A percentile compares a stretch with the other conserved stretches of the same genome.
Evolutionary conservation across 2,329 filamentous ascomycete species (phyloP).

Genomic region (Ophiocordyceps robertsii): DNA sequence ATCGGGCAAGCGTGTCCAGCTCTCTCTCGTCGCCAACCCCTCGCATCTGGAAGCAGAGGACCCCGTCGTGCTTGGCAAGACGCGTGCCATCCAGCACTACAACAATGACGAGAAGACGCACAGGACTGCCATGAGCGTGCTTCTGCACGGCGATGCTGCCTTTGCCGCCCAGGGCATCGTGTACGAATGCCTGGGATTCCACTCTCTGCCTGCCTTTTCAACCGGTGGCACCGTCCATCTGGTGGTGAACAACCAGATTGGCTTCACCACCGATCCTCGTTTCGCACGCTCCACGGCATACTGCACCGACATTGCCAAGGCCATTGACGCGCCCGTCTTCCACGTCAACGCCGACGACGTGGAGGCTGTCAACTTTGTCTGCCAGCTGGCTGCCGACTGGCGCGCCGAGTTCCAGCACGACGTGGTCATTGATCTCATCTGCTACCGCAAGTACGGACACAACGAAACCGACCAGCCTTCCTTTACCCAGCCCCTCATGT

Average conservation of each 20-base stretch:
- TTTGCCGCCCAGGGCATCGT: slow-evolving; percentile 95
- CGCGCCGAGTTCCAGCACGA: slow-evolving; percentile 97
- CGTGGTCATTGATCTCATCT: slow-evolving; percentile 94
- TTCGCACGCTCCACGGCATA: slow-evolving; percentile 96
- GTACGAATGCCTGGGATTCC: slow-evolving; percentile 97
- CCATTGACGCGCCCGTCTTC: slow-evolving; percentile 96
- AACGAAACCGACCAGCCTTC: slow-evolving; percentile 99
- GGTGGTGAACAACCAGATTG: slow-evolving; percentile 99
- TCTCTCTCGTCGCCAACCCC: slow-evolving; percentile 94
- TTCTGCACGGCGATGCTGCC: slow-evolving; percentile 93
- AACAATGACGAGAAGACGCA: slow-evolving; percentile 91
- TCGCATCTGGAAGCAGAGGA: slow-evolving; percentile 98
- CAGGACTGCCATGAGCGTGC: slow-evolving; percentile 82
- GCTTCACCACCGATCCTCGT: slow-evolving; percentile 96
- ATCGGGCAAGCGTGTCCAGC: slow-evolving; percentile 97
- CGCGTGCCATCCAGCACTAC: slow-evolving; percentile 95
- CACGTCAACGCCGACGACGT: slow-evolving; percentile 98
- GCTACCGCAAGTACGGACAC: slow-evolving; percentile 98
- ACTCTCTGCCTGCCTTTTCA: slow-evolving; percentile 88
- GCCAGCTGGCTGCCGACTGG: slow-evolving; percentile 94
- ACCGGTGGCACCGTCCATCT: slow-evolving; percentile 95
- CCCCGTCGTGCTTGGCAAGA: slow-evolving; percentile 94
- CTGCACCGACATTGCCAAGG: slow-evolving; percentile 98
- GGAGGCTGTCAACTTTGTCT: slow-evolving; percentile 96
- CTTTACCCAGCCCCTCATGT: slow-evolving; percentile 99